Conservation (phyloP, 805 yeast species). For the Candida pini region DNA sequence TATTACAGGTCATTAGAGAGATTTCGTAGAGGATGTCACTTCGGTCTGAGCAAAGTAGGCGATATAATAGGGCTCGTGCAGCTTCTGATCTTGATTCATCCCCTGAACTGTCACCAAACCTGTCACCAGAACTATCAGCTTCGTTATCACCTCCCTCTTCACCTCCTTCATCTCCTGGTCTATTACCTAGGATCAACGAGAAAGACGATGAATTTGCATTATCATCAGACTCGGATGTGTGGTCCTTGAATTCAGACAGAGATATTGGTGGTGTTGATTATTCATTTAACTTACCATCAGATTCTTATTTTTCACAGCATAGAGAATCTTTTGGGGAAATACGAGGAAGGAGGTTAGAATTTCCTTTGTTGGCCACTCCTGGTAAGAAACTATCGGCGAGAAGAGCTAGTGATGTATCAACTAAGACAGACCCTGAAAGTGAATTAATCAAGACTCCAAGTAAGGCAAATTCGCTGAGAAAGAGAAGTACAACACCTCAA, state of each 20-base stretch:
- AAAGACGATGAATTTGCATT: slow-evolving; percentile 28
- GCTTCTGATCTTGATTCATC: slow-evolving; percentile 9
- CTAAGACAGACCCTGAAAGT: slow-evolving; percentile 16
- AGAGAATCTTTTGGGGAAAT: slow-evolving; percentile 22
- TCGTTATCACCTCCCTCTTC: slow-evolving; percentile 15
- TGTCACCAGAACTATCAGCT: too few species aligned
- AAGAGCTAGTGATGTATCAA: slow-evolving; percentile 25
- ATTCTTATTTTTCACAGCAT: slow-evolving; percentile 29
- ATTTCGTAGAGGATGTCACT: too few species aligned
- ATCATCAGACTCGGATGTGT: slow-evolving; percentile 26
- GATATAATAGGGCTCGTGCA: too few species aligned
- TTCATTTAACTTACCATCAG: slow-evolving; percentile 24
- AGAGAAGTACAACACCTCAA: slow-evolving; percentile 12
- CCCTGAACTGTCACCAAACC: slow-evolving; percentile 12
- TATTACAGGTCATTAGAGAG: too few species aligned
- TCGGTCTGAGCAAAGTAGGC: too few species aligned
- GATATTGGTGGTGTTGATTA: slow-evolving; percentile 7
- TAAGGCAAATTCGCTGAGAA: slow-evolving; percentile 9
- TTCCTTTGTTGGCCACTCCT: slow-evolving; percentile 3
- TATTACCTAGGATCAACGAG: slow-evolving; percentile 21
- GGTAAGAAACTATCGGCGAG: slow-evolving; percentile 4
- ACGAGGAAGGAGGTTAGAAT: slow-evolving; percentile 17
- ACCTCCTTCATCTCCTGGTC: slow-evolving; percentile 27
- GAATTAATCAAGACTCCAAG: slow-evolving; percentile 18
- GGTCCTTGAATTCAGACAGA: slow-evolving; percentile 23